Base-by-base conservation (phyloP, 2,329 filamentous ascomycete genomes). In the Sclerotinia spermophila region DNA sequence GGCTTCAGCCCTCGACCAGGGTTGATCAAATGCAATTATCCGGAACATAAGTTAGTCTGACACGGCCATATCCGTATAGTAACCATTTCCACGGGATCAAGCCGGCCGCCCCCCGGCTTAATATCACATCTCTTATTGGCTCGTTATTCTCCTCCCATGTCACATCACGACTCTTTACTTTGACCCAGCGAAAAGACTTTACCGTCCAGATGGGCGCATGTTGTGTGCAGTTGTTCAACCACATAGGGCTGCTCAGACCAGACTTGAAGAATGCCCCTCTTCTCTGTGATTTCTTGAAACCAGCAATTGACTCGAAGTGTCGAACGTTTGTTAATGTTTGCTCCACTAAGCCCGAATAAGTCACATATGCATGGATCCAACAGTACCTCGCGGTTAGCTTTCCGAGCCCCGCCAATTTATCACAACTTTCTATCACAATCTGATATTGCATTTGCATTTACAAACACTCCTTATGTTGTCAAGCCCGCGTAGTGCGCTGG, bases 21-120 rank as follows among this genome's bases (percentile, higher is more conserved):
- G 62, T 53, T 51, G 27, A 53, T 65, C 33, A 40, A 53, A 65
- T 65, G 45, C 62, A 65, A 62, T 45, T 24, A 62, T 35, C 42
- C 60, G 42, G 42, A n/a, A 38, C 42, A 27, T 21, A 44, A 65
- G 33, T 35, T 40, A 60, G 40, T 42, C 33, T 53, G 62, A 24
- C 45, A 53, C 45, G 33, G 45, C 62, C 33, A 53, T 53, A 65
- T 65, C 62, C 45, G 45, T 65, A 65, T 45, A 65, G 45, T 40
- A 19, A 65, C 62, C 62, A 65, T 65, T 53, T 65, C 62, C 45
- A 65, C 62, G 45, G 62, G 62, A 65, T 65, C 62, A 65, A 65
- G 62, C 62, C 62, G 45, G 40, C 45, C 45, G 45, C 45, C 45
- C 40, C 45, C 45, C 45, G 62, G 45, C 62, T 65, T 53, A 53